A percentile compares a stretch with the other conserved stretches of the same genome.
Conservation (phyloP, 2,329 filamentous ascomycete genomes). For the Blumeria hordei region DNA sequence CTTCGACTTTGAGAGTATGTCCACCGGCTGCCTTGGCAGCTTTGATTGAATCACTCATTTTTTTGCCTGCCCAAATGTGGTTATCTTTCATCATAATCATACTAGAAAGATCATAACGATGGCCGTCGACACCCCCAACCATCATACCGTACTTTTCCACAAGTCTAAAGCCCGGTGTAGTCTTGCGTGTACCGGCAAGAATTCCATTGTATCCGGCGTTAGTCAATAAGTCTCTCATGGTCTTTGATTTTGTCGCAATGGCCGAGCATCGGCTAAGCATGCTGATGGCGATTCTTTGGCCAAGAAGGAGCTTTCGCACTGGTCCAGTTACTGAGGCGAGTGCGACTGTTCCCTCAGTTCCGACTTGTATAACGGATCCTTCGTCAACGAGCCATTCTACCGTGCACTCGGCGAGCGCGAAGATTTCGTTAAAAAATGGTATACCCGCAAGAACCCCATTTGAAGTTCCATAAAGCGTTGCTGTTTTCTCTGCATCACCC, state of each 20-base stretch:
- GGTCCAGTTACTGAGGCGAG: constrained; percentile 73
- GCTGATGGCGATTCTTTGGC: constrained; percentile 82
- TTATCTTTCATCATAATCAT: constrained; percentile 99
- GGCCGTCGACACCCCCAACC: constrained; percentile 73
- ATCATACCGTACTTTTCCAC: constrained; percentile 98
- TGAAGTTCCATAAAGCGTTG: constrained; percentile 46
- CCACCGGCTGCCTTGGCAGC: constrained; percentile 68
- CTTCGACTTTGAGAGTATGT: constrained; percentile 84
- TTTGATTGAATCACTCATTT: constrained; percentile 63
- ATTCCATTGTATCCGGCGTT: constrained; percentile 54
- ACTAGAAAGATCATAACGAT: constrained; percentile 69
- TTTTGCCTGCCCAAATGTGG: constrained; percentile 77
- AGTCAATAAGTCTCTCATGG: constrained; percentile 30
- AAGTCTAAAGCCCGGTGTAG: constrained; percentile 79
- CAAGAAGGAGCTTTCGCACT: constrained; percentile 53
- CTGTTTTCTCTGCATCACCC: constrained; percentile 38
- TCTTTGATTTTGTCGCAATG: constrained; percentile 46
- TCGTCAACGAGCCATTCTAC: constrained; percentile 73
- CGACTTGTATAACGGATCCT: constrained; percentile 41
- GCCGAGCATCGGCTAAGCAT: constrained; percentile 76
- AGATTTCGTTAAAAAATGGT: constrained; percentile 90
- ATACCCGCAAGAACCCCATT: constrained; percentile 67
- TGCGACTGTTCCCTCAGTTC: constrained; percentile 24
- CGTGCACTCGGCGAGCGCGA: constrained; percentile 69
- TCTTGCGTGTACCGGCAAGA: constrained; percentile 89